phyloP scores from a whole-genome alignment of 306 rosid genomes.

The Senna tora region DNA sequence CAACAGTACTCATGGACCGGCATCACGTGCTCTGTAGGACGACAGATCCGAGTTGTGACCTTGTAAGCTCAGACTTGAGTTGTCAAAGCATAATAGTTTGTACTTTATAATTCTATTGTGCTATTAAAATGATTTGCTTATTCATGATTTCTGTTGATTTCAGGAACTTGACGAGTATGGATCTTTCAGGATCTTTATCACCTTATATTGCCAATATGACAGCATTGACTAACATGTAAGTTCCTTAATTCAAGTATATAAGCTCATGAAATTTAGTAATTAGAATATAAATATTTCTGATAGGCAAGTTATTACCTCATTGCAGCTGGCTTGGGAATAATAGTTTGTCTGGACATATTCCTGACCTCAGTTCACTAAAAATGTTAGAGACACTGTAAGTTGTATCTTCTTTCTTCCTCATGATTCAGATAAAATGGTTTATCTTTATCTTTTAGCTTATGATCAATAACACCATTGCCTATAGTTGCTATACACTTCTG shows the following conservation, averaged over 20 bases:
- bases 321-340: slow-evolving; percentile 90
- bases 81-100: background rate
- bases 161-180: slow-evolving; percentile 89
- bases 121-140: background rate
- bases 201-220: slow-evolving; percentile 82
- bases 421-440: slow-evolving; percentile 20
- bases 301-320: slow-evolving; percentile 28
- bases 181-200: slow-evolving; percentile 79
- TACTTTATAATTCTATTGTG: background rate
- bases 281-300: slow-evolving; percentile 26
- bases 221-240: slow-evolving; percentile 76
- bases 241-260: slow-evolving; percentile 15
- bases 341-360: slow-evolving; percentile 81
- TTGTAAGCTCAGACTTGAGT: slow-evolving; percentile 17
- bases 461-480: slow-evolving; percentile 19
- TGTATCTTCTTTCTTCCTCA: slow-evolving; percentile 9
- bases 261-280: slow-evolving; percentile 16
- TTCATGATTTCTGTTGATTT: slow-evolving; percentile 35
- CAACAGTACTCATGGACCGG: slow-evolving; percentile 84
- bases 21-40: slow-evolving; percentile 37
- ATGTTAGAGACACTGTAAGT: slow-evolving; percentile 81
- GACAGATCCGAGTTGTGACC: background rate
- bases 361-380: slow-evolving; percentile 68
- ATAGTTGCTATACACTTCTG: slow-evolving; percentile 5
- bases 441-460: slow-evolving; percentile 29